phyloP scores from a whole-genome alignment of 2,329 filamentous ascomycete genomes.

The Aureobasidium leucospermi region DNA sequence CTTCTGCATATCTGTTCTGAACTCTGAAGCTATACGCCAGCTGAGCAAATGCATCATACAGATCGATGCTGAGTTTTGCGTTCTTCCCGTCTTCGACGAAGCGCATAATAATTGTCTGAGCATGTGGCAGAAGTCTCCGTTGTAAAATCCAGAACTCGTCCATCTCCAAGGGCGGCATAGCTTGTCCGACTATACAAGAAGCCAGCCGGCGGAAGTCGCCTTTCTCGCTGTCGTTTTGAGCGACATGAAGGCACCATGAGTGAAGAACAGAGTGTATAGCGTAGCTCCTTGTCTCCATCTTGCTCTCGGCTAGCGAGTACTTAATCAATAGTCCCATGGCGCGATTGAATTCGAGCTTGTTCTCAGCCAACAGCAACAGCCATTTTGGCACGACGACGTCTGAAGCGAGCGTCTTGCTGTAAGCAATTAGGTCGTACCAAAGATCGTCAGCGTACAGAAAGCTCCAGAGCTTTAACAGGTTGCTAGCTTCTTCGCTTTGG shows the following conservation, averaged over 20 bases:
- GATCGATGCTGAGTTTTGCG: not conserved
- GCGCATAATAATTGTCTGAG: not conserved
- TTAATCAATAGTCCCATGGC: conserved; percentile 21
- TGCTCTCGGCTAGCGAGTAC: conserved; percentile 21
- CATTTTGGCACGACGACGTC: conserved; percentile 14
- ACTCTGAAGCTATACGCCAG: not conserved
- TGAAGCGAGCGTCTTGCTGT: conserved; percentile 19
- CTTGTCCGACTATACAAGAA: not conserved
- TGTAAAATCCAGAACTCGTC: not conserved
- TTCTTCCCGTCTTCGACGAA: not conserved
- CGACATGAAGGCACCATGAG: conserved; percentile 18
- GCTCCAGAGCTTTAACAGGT: too few species aligned
- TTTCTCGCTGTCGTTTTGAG: conserved; percentile 13
- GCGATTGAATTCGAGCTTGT: conserved; percentile 18
- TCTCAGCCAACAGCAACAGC: conserved; percentile 12
- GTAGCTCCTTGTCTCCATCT: conserved; percentile 23
- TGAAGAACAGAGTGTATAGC: conserved; percentile 31
- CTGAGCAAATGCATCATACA: not conserved
- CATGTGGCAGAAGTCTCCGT: not conserved
- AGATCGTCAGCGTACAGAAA: too few species aligned
- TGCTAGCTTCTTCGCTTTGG: too few species aligned
- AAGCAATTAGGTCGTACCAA: too few species aligned
- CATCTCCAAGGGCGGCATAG: not conserved
- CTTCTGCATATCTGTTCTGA: conserved; percentile 14
- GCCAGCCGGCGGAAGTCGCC: not conserved